A percentile compares a stretch with the other conserved stretches of the same genome.
These are phyloP conservation scores for Kurtzmaniella cleridarum DNA, from an alignment of 805 yeast species.

Conservation along the genomic window DNA sequence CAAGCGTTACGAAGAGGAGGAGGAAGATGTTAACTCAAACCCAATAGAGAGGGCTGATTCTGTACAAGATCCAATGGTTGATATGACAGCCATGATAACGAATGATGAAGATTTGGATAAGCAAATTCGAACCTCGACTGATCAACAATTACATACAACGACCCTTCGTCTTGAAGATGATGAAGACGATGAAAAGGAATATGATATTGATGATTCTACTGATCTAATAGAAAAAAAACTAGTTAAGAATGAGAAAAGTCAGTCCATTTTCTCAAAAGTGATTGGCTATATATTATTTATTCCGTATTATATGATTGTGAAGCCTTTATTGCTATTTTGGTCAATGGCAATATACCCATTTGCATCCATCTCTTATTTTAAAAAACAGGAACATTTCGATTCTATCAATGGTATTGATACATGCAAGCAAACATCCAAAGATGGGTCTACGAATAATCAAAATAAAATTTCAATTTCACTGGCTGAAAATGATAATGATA, in stretches of 20 bases:
- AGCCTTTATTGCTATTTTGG: conserved; percentile 48
- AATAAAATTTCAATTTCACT: not conserved
- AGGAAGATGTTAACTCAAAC: too few species aligned
- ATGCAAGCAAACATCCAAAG: not conserved
- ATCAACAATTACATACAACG: not conserved
- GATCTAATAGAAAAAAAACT: too few species aligned
- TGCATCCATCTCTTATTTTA: conserved; percentile 27
- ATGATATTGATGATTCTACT: conserved; percentile 2
- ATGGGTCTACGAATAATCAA: not conserved
- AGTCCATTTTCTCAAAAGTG: too few species aligned
- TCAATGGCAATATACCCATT: conserved; percentile 54
- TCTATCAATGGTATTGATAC: not conserved
- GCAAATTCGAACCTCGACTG: conserved; percentile 3
- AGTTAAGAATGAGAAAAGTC: too few species aligned
- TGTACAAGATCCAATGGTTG: not conserved
- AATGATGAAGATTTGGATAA: not conserved
- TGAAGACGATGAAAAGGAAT: conserved; percentile 7
- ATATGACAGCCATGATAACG: not conserved
- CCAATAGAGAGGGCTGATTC: too few species aligned
- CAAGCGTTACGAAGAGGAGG: not conserved
- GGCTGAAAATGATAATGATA: not conserved
- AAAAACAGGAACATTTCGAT: conserved; percentile 6
- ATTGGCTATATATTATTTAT: conserved; percentile 30
- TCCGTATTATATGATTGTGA: conserved; percentile 46
- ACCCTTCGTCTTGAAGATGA: conserved; percentile 1